Base-by-base conservation (phyloP, 2,329 filamentous ascomycete genomes). In the Aureobasidium vineae region DNA sequence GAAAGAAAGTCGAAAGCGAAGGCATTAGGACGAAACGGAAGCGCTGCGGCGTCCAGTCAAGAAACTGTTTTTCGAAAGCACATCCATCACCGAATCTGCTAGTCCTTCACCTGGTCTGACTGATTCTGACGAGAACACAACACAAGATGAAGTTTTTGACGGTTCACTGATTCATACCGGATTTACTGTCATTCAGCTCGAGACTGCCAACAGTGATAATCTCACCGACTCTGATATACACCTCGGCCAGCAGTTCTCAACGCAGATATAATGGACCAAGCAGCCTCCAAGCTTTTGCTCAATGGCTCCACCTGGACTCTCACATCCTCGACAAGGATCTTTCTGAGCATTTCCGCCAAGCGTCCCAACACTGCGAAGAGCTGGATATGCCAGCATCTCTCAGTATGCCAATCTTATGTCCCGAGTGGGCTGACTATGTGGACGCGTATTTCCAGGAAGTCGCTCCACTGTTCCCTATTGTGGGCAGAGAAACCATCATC, bases 221-320 rank as follows among this genome's bases (percentile, higher is more conserved):
- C n/a, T n/a, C n/a, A n/a, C n/a, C n/a, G n/a, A n/a, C n/a, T n/a
- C n/a, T n/a, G n/a, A n/a, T 63, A 16, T 45, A 63, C 28, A 21
- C 59, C 6, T 41, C 19, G 1, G 16, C 13, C 8, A 19, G 33
- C n/a, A 38, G 26, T 21, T 50, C 47, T 1, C 59, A 52, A 11
- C 41, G 59, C 6, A 69, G 68, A 16, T 69, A 66, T 21, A 56
- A 68, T 38, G 66, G 66, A 23, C 61, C 68, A n/a, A 69, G 63
- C 52, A 69, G 68, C 43, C 36, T 66, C 4, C 63, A 68, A 53
- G 63, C 67, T 8, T 67, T 68, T 43, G 53, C 67, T 2, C 66
- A 69, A 47, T 68, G 68, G 68, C 43, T 68, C 40, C 49, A 66
- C 23, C 33, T 68, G 28, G 49, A 63, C 26, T 66, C 65, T 52